Percentiles rank a stretch among this genome's conserved stretches.
phyloP scores from a whole-genome alignment of 2,329 filamentous ascomycete species.

The Chaetomiaceae sp. region DNA sequence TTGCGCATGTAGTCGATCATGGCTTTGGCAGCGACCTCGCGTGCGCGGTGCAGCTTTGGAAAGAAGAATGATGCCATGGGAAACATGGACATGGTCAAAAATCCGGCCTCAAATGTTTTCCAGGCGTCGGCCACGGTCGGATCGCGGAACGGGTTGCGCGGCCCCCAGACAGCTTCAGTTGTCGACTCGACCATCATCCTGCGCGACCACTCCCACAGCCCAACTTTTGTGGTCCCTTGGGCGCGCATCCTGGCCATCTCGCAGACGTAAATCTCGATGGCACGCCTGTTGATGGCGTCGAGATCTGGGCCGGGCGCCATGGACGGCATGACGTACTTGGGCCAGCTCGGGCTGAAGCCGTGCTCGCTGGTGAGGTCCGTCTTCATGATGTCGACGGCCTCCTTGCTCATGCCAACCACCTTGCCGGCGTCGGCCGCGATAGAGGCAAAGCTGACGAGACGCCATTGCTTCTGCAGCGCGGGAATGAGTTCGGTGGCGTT shows the following conservation, averaged over 20 bases:
- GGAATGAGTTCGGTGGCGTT: conserved; percentile 25
- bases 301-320: conserved; percentile 16
- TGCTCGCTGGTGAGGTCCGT: conserved; percentile 10
- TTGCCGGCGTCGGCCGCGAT: conserved; percentile 21
- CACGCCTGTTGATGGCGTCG: conserved; percentile 20
- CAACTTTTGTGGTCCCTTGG: conserved; percentile 2
- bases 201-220: conserved; percentile 20
- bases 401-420: conserved; percentile 25
- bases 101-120: conserved; percentile 16
- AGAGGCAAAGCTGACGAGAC: conserved; percentile 24
- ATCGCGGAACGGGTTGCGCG: conserved; percentile 25
- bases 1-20: conserved; percentile 20
- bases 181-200: conserved; percentile 21
- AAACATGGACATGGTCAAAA: conserved; percentile 9
- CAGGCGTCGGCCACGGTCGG: conserved; percentile 20
- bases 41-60: conserved; percentile 6
- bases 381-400: conserved; percentile 22
- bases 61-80: conserved; percentile 2
- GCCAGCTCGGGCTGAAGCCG: conserved; percentile 13
- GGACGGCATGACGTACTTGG: conserved; percentile 10
- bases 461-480: conserved; percentile 24
- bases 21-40: conserved; percentile 10
- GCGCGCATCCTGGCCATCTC: conserved; percentile 16
- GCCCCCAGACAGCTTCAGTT: conserved; percentile 25
- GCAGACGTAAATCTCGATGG: conserved; percentile 18